Percentiles rank a stretch among this genome's conserved stretches.
Evolutionary conservation across 2,329 filamentous ascomycete genomes (phyloP).

Genomic region (Ascomycota sp.): DNA sequence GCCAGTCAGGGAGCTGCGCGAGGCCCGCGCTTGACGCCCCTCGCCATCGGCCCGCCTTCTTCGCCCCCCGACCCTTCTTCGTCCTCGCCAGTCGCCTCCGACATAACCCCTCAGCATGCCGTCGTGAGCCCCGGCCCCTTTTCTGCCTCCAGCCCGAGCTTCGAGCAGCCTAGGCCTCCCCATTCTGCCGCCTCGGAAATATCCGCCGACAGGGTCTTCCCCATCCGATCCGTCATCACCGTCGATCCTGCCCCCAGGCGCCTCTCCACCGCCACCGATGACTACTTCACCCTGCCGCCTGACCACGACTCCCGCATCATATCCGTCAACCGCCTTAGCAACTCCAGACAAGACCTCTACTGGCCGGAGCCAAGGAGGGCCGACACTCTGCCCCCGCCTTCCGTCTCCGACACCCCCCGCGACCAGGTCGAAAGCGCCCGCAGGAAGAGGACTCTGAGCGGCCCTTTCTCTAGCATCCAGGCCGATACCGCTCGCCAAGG

Average conservation of each 20-base stretch:
- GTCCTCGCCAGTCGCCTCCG: not conserved
- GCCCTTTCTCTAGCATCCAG: conserved; percentile 23
- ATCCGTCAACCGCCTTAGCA: conserved; percentile 9
- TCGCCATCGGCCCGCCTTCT: no score
- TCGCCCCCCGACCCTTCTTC: no score
- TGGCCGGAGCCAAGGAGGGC: conserved; percentile 6
- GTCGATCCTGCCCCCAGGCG: conserved; percentile 33
- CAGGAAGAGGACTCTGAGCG: conserved; percentile 15
- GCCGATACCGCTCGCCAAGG: conserved; percentile 20
- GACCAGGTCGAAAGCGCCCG: conserved; percentile 5
- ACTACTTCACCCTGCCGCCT: conserved; percentile 15
- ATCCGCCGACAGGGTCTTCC: conserved; percentile 46
- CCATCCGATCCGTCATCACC: conserved; percentile 61
- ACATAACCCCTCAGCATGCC: not conserved
- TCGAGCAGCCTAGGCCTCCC: conserved; percentile 18
- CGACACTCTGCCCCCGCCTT: conserved; percentile 8
- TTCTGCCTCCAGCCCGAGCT: conserved; percentile 21
- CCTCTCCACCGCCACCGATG: conserved; percentile 15
- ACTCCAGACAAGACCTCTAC: conserved; percentile 9
- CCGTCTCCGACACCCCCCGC: not conserved
- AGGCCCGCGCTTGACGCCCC: no score
- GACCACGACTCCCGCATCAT: conserved; percentile 13
- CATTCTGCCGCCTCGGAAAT: conserved; percentile 14
- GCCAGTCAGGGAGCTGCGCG: no score
- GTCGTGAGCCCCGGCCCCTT: conserved; percentile 6